phyloP scores from a whole-genome alignment of 2,329 filamentous ascomycete genomes.

The Chaetomium sp. region DNA sequence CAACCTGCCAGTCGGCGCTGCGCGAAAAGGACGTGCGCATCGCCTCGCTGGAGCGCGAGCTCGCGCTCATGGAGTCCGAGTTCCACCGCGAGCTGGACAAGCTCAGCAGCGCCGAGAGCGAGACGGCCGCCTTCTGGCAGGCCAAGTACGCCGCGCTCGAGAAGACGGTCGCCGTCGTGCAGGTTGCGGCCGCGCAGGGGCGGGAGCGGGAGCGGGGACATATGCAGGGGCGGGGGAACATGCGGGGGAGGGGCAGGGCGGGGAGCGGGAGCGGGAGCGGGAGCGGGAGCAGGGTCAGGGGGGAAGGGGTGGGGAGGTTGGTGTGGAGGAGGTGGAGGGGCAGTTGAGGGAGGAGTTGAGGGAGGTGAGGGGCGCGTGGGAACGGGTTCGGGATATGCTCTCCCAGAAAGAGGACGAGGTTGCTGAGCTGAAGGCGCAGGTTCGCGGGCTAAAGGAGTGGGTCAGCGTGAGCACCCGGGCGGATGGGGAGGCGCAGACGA shows the following conservation, averaged over 20 bases:
- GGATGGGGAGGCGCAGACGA: conserved; percentile 62
- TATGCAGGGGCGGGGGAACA: background rate
- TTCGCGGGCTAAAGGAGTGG: conserved; percentile 70
- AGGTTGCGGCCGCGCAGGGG: no score
- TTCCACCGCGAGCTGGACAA: conserved; percentile 57
- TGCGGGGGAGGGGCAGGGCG: background rate
- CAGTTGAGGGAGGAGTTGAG: conserved; percentile 53
- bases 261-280: background rate
- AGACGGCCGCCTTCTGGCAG: conserved; percentile 61
- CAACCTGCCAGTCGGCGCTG: conserved; percentile 37
- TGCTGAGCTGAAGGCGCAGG: conserved; percentile 57
- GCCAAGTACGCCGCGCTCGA: conserved; percentile 55
- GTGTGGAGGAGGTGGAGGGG: conserved; percentile 42
- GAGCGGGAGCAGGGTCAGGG: background rate
- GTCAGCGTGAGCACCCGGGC: conserved; percentile 67
- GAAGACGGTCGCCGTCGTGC: conserved; percentile 46
- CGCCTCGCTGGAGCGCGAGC: conserved; percentile 54
- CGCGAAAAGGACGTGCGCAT: conserved; percentile 57
- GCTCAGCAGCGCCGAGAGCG: conserved; percentile 56
- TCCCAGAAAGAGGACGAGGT: conserved; percentile 59
- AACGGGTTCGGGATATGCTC: conserved; percentile 50
- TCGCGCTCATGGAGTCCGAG: conserved; percentile 55
- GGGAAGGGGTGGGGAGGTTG: background rate
- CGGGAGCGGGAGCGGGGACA: background rate
- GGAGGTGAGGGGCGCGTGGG: conserved; percentile 55